Evolutionary conservation across 352 stramenopile species (phyloP), one percentile per base, ranked within the genome.

Genomic region (Pythium aquatile): DNA sequence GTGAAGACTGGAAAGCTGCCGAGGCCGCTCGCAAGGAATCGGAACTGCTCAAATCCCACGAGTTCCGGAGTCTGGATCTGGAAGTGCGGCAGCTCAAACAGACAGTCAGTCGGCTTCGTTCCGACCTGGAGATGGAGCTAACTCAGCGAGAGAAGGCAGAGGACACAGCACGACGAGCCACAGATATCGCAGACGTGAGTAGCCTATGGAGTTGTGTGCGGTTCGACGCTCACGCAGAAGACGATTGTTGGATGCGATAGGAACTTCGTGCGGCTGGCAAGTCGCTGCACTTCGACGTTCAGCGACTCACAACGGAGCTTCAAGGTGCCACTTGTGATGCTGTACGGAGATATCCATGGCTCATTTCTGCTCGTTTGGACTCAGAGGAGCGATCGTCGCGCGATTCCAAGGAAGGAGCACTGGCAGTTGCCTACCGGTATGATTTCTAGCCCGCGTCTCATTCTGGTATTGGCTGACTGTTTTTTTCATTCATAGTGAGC

Each of bases 41-140:
- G 6, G 71, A 86, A 24, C 70, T 72, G 29, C 70, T 67, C 14
- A 79, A 76, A 63, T 66, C 74, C 0, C 70, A 85, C 32, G 71
- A 88, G 52, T 82, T 79, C 46, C 72, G 79, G 28, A 72, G 58
- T 29, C 68, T 88, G 66, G 81, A 88, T 44, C 51, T 86, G 6
- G 79, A 90, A 39, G 29, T 87, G 17, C 72, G 76, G 1, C 77
- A 85, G 53, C 55, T 81, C 11, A 76, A 68, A 1, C 81, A 85
- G 52, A 55, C 61, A 5, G 61, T 83, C 2, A 74, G 67, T 24
- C 69, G 78, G 9, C 32, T 87, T 26, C 77, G 79, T 0, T 68
- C 73, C 1, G 81, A 90, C 37, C 75, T 73, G 39, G 77, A 88
- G 9, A 76, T 57, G 7, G 81, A 90, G 29, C 75, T 76, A n/a